Evolutionary conservation across 495 filamentous ascomycete species (phyloP).

Genomic region (Penicillium manginii): DNA sequence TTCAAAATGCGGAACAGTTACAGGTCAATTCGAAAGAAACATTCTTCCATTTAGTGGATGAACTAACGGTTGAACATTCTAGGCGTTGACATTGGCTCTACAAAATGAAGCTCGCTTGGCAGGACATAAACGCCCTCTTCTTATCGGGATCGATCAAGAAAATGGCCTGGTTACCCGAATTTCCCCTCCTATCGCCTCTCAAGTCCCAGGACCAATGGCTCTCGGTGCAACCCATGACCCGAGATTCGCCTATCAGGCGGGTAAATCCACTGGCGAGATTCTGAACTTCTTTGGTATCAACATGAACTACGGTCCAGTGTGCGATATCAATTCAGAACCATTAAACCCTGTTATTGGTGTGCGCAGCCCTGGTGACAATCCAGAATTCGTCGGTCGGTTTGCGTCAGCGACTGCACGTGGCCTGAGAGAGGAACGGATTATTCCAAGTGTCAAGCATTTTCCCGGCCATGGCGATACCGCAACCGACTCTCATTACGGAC

Average conservation of each 20-base stretch:
- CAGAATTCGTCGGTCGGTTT: slow-evolving; percentile 43
- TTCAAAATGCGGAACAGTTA: slow-evolving; percentile 44
- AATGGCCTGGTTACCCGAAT: slow-evolving; percentile 51
- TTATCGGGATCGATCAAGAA: slow-evolving; percentile 51
- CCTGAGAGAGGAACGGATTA: slow-evolving; percentile 40
- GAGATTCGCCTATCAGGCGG: slow-evolving; percentile 41
- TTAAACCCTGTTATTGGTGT: slow-evolving; percentile 49
- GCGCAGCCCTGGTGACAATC: slow-evolving; percentile 46
- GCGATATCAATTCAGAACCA: slow-evolving; percentile 50
- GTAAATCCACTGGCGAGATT: slow-evolving; percentile 40
- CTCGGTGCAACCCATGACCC: slow-evolving; percentile 44
- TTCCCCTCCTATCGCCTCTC: slow-evolving; percentile 46
- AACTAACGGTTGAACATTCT: not conserved
- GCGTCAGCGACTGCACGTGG: slow-evolving; percentile 41
- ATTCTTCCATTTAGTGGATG: not conserved
- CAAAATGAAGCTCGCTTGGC: slow-evolving; percentile 45
- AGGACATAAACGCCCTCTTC: slow-evolving; percentile 43
- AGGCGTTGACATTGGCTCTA: slow-evolving; percentile 42
- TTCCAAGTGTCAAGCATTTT: slow-evolving; percentile 50
- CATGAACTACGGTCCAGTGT: slow-evolving; percentile 51
- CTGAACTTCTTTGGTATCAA: slow-evolving; percentile 44
- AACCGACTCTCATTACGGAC: slow-evolving; percentile 47
- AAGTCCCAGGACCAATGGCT: slow-evolving; percentile 47
- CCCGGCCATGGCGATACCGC: slow-evolving; percentile 50
- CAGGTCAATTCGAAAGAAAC: slow-evolving; percentile 28